Percentiles rank a stretch among this genome's conserved stretches.
Evolutionary conservation across 139 green algal species (phyloP).

Genomic region (Penium margaritaceum): DNA sequence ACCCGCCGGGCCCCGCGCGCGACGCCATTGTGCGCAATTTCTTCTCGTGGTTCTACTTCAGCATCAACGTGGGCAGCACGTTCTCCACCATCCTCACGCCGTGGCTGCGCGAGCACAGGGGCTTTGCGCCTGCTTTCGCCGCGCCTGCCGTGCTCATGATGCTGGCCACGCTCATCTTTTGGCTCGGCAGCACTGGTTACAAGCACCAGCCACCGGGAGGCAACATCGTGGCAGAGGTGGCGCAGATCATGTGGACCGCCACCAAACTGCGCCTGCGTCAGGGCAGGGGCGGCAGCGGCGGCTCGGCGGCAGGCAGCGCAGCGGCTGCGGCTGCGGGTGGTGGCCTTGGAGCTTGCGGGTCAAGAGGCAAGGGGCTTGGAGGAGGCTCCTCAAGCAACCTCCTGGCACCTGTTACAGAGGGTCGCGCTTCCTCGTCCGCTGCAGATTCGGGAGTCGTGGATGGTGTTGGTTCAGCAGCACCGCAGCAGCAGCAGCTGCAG

Average conservation of each 20-base stretch:
- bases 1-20: conserved; percentile 4
- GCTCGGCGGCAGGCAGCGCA: neutral
- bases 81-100: conserved; percentile 43
- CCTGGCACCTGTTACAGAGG: neutral
- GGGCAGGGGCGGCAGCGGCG: neutral
- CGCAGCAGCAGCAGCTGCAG: neutral
- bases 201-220: conserved; percentile 32
- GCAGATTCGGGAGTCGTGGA: neutral
- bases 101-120: conserved; percentile 40
- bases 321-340: neutral
- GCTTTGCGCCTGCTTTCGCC: conserved; percentile 49
- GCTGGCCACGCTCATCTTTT: conserved; percentile 31
- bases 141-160: conserved; percentile 41
- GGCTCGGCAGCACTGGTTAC: conserved; percentile 21
- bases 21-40: conserved; percentile 69
- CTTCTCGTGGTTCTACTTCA: conserved; percentile 98
- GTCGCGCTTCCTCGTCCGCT: neutral
- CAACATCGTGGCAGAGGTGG: conserved; percentile 27
- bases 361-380: neutral
- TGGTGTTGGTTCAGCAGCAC: neutral
- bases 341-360: no score
- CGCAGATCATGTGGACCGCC: neutral
- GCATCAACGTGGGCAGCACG: conserved; percentile 85
- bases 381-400: neutral
- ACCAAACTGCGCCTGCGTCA: neutral